Base-by-base conservation (phyloP, 78 protist species). In the Dictyostelium purpureum region DNA sequence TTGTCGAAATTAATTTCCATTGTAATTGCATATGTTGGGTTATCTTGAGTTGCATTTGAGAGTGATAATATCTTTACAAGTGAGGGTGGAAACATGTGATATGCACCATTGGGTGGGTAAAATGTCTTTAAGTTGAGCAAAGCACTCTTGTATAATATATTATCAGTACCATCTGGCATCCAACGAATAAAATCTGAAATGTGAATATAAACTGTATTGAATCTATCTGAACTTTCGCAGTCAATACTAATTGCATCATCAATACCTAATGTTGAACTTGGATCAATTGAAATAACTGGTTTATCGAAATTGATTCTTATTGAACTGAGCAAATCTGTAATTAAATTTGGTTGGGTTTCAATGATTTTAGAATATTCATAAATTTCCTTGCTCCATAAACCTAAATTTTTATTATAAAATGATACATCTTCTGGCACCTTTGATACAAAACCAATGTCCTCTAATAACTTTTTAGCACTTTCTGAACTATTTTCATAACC, bases 231-330 rank as follows among this genome's bases (percentile, higher is more conserved):
- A 31, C 69, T 31, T 12, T 40, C 42, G 1, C n/a, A 26, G 21
- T 77, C 85, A 16, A 57, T 40, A n/a, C 59, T 40, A 57, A 77
- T 57, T 57, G 85, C 71, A 77, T 77, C 85, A 57, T 77, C 85
- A 10, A 77, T 42, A 31, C 69, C 85, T 6, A 77, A 7, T 12
- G 85, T 40, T 28, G 49, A 5, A 9, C 14, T 12, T n/a, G 40
- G 69, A 59, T 77, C 85, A 12, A 77, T 42, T 35, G 85, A 45
- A 24, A 77, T 59, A 1, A 40, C 85, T 18, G 71, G 71, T 28
- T 33, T 16, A 57, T n/a, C 28, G 16, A 52, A 35, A n/a, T 42
- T 52, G 5, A 24, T 11, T 57, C 85, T 42, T 11, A 5, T 56
- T 38, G 9, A 28, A 21, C 35, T 7, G 6, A 77, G 24, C 11